Evolutionary conservation across 2,329 filamentous ascomycete species (phyloP).

Genomic region (Diaporthe ilicicola): DNA sequence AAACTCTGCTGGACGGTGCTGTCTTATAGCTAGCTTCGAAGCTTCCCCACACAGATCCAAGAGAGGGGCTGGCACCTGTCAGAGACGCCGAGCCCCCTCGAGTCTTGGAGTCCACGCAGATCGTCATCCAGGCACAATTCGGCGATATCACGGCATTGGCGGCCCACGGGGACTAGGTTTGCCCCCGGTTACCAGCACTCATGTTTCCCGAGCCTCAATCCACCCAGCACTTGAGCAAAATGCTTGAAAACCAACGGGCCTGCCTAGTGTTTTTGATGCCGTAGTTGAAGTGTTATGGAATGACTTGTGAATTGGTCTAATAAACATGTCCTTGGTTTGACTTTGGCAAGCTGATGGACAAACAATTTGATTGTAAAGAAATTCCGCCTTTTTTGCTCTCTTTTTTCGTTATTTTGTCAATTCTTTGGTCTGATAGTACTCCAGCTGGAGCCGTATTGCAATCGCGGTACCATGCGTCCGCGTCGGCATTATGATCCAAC

Average conservation of each 20-base stretch:
- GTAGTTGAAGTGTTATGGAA: not conserved
- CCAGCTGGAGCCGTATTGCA: no score
- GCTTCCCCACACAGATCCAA: not conserved
- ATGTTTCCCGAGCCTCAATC: not conserved
- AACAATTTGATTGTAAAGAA: not conserved
- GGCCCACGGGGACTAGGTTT: not conserved
- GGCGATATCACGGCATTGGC: conserved; percentile 27
- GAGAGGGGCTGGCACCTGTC: conserved; percentile 10
- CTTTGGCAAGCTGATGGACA: not conserved
- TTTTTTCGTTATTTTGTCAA: not conserved
- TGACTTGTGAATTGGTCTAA: not conserved
- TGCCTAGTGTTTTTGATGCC: not conserved
- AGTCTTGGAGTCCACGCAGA: not conserved
- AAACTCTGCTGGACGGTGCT: not conserved
- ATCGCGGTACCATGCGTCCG: not conserved
- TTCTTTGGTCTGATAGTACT: no score
- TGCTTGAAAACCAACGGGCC: not conserved
- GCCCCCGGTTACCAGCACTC: not conserved
- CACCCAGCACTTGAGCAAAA: not conserved
- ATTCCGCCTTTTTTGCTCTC: not conserved
- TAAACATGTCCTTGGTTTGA: not conserved
- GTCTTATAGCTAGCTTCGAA: conserved; percentile 5
- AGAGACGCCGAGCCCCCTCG: conserved; percentile 16
- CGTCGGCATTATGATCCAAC: not conserved
- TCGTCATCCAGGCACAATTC: conserved; percentile 15